Evolutionary conservation across 2,329 filamentous ascomycete species (phyloP).

Genomic region (Aurifilum marmelostoma): DNA sequence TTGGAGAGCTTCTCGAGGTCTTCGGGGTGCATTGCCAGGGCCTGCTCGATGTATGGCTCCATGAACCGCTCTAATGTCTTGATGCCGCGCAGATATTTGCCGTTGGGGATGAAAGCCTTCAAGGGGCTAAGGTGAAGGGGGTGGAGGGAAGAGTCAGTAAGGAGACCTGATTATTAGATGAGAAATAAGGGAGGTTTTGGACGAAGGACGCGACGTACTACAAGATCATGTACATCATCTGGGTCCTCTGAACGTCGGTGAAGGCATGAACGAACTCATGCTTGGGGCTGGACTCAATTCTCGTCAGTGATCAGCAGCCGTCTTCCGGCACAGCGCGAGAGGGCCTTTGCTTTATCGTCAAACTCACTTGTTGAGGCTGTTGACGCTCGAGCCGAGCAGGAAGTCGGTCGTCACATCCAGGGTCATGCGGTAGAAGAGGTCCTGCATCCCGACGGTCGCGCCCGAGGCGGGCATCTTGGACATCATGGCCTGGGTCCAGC

Average conservation of each 20-base stretch:
- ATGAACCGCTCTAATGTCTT: conserved; percentile 70
- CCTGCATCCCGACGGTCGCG: conserved; percentile 60
- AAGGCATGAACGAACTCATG: conserved; percentile 71
- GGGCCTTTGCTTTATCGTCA: not conserved
- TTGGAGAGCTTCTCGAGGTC: conserved; percentile 73
- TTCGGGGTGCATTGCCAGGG: conserved; percentile 62
- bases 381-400: conserved; percentile 63
- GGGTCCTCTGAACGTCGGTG: conserved; percentile 68
- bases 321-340: not conserved
- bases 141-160: not conserved
- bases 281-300: conserved; percentile 47
- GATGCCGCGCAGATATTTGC: conserved; percentile 64
- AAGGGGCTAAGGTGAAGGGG: conserved; percentile 53
- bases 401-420: conserved; percentile 71
- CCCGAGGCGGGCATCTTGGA: conserved; percentile 59
- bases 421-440: conserved; percentile 67
- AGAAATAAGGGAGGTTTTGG: not conserved
- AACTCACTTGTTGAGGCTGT: conserved; percentile 48
- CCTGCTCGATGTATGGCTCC: conserved; percentile 68
- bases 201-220: conserved; percentile 36
- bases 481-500: conserved; percentile 61
- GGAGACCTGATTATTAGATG: not conserved
- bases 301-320: conserved; percentile 28
- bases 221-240: conserved; percentile 62
- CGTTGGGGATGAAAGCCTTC: conserved; percentile 59